Percentiles rank a stretch among this genome's conserved stretches.
phyloP scores from a whole-genome alignment of 306 rosid genomes.

The Quercus cerris region DNA sequence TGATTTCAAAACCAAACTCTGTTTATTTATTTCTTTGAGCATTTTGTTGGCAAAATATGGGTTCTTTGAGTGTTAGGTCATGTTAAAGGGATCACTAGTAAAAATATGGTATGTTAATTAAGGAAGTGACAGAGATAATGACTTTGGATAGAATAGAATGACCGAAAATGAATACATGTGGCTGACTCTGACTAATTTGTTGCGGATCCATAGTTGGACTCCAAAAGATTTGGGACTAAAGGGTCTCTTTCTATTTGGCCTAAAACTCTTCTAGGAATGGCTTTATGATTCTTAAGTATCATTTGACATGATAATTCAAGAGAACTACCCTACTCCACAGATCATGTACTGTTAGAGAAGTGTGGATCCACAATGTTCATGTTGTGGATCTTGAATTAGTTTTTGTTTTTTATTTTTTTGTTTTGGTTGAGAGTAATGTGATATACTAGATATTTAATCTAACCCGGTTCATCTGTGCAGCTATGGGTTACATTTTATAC shows the following conservation, averaged over 20 bases:
- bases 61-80: too few relatives aligned
- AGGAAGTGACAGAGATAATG: too few relatives aligned
- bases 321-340: background rate
- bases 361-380: background rate
- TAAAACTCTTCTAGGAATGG: background rate
- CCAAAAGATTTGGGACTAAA: too few relatives aligned
- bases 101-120: too few relatives aligned
- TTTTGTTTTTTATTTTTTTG: background rate
- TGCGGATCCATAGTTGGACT: too few relatives aligned
- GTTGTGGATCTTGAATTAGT: background rate
- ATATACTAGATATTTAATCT: background rate
- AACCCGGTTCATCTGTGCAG: background rate
- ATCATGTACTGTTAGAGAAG: background rate
- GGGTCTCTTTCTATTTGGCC: background rate
- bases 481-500: background rate
- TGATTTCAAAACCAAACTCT: too few relatives aligned
- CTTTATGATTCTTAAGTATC: background rate
- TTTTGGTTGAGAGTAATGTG: background rate
- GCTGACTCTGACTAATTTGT: too few relatives aligned
- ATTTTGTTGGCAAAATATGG: too few relatives aligned
- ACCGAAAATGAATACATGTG: too few relatives aligned
- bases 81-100: too few relatives aligned
- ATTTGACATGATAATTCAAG: background rate
- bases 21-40: too few relatives aligned
- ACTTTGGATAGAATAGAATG: too few relatives aligned